Base-by-base conservation (phyloP, 1,284 basidiomycete genomes). In the Gomphus bonarii region DNA sequence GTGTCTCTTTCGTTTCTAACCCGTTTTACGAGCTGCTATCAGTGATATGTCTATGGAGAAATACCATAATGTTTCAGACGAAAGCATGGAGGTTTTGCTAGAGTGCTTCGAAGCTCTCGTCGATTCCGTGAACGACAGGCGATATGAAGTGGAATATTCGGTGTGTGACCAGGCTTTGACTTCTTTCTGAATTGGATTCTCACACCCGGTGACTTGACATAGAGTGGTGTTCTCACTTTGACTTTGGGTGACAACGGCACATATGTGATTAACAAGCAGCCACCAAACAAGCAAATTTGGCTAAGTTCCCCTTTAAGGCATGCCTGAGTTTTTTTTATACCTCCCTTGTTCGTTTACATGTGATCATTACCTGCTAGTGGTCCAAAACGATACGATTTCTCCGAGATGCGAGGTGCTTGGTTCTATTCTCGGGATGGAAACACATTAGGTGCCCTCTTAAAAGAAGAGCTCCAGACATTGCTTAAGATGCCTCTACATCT, bases 231-330 rank as follows among this genome's bases (percentile, higher is more conserved):
- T 33, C 73, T 99, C 59, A 99, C 92, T 2, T 80, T 98, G 53
- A 77, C 78, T 50, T 76, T 97, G 18, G 93, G 89, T 36, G 75
- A 80, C 8, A 76, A 88, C 61, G 95, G 95, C 18, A 98, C 91
- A n/a, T 99, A 97, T 73, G 95, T 98, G 43, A 90, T 99, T 74
- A 99, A 99, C 75, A 99, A 99, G 76, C 95, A 99, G 71, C 95
- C 95, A 9, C 95, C 97, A 5, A 98, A 98, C 69, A 93, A 94
- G 71, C 97, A 99, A 70, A 98, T 99, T 67, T 99, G 95, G 95
- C 77, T 99, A 35, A 95, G 91, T 11, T 95, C 92, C 36, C 95
- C 95, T 0, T 67, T 85, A 61, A 91, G 85, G 87, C 85, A 59
- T 36, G 73, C 64, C 14, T 31, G 25, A 31, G 10, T 48, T 48